phyloP scores from a whole-genome alignment of 2,329 filamentous ascomycete species.

The Phialemoniopsis sp. region DNA sequence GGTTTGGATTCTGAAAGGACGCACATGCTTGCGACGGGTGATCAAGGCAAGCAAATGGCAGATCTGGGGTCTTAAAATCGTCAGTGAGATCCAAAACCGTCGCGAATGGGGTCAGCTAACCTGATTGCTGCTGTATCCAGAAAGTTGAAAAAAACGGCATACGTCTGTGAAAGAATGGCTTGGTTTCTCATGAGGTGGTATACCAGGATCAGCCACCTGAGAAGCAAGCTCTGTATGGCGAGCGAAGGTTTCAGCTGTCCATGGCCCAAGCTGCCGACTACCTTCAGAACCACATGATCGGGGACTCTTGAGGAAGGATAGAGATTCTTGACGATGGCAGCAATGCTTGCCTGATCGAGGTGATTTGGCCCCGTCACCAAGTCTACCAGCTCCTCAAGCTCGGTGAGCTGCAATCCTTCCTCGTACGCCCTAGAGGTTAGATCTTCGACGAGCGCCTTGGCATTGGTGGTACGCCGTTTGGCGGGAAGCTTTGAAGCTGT shows the following conservation, averaged over 20 bases:
- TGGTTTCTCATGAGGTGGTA: slow-evolving; percentile 67
- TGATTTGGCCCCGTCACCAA: slow-evolving; percentile 62
- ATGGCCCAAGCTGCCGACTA: slow-evolving; percentile 73
- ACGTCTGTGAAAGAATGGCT: slow-evolving; percentile 61
- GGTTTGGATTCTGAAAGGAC: slow-evolving; percentile 76
- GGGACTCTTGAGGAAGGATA: slow-evolving; percentile 68
- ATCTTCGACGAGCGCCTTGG: slow-evolving; percentile 61
- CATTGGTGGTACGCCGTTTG: slow-evolving; percentile 59
- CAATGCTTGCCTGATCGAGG: slow-evolving; percentile 72
- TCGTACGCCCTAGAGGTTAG: slow-evolving; percentile 63
- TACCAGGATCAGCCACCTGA: slow-evolving; percentile 76
- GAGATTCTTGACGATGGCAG: slow-evolving; percentile 65
- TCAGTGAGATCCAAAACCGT: slow-evolving; percentile 7
- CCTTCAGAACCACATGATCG: slow-evolving; percentile 54
- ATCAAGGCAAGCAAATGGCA: slow-evolving; percentile 77
- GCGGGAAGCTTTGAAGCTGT: slow-evolving; percentile 56
- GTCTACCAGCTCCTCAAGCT: slow-evolving; percentile 60
- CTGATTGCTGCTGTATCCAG: slow-evolving; percentile 76
- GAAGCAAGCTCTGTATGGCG: slow-evolving; percentile 63
- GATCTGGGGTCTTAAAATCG: slow-evolving; percentile 44
- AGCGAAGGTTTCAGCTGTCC: slow-evolving; percentile 71
- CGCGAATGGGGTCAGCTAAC: slow-evolving; percentile 28
- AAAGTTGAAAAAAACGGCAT: slow-evolving; percentile 74
- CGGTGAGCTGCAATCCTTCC: slow-evolving; percentile 57
- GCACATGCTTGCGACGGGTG: slow-evolving; percentile 77